Base-by-base conservation (phyloP, 108 stramenopile species). In the Nitzschia sp. region DNA sequence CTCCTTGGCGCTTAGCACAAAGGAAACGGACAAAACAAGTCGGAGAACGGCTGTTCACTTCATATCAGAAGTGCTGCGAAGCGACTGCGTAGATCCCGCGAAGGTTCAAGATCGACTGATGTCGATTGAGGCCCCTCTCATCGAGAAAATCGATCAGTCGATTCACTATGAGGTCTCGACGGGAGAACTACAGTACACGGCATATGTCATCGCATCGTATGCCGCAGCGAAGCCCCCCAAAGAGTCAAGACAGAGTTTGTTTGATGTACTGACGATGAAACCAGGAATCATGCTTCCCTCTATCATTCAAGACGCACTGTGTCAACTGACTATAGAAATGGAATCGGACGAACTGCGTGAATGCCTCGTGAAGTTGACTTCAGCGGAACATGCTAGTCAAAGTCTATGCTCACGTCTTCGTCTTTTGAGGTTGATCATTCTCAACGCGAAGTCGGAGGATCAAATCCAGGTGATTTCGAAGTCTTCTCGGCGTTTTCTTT, bases 151-250 rank as follows among this genome's bases (percentile, higher is more conserved):
- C 4, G 4, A 21, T 19, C 8, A 50, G 17, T 8, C 19, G 19
- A n/a, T n/a, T 21, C 19, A 8, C 17, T n/a, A n/a, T n/a, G 19
- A 50, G 21, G 6, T 13, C 13, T 13, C 38, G 9, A 41, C 6
- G 9, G 48, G 19, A 22, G 48, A 50, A 4, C 8, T 50, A n/a
- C 4, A 16, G 21, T 50, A 50, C 19, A 50, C 34, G 26, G 23
- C 52, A 0, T 70, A 77, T 61, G 30, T 64, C 34, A 44, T 77
- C 34, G 64, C 54, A 26, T 62, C 62, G 32, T 33, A 62, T 44
- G 66, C 55, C 0, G 21, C 58, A 32, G 19, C 41, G 1, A 54
- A 68, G 13, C 71, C 61, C 13, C n/a, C 64, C n/a, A 50, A 64
- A 21, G 56, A 34, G 17, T n/a, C 33, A 34, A 31, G 56, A 21